A percentile compares a stretch with the other conserved stretches of the same genome.
These are phyloP conservation scores for Ascobolus immersus DNA, from an alignment of 495 filamentous ascomycete species.

Conservation along the genomic window DNA sequence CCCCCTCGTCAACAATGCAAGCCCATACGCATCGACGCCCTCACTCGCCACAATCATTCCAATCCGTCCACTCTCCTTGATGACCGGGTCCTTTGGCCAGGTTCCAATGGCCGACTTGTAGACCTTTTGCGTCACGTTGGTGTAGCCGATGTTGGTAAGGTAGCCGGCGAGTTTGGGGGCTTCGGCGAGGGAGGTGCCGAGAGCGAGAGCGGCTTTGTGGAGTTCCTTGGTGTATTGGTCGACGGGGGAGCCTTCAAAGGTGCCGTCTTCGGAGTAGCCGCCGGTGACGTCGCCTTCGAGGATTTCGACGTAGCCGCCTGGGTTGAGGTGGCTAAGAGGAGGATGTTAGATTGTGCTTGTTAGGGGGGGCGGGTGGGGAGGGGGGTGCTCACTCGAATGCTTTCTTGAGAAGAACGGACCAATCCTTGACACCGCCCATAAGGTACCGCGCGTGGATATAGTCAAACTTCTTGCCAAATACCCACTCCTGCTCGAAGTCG, in stretches of 20 bases:
- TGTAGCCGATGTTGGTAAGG: no score
- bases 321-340: constrained; percentile 17
- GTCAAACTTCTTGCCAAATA: constrained; percentile 30
- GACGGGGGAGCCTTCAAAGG: no score
- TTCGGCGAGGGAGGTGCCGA: no score
- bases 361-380: not conserved
- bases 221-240: no score
- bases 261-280: no score
- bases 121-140: no score
- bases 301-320: constrained; percentile 28
- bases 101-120: constrained; percentile 33
- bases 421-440: constrained; percentile 29
- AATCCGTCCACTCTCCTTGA: constrained; percentile 26
- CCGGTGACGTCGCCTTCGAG: no score
- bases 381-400: constrained; percentile 3
- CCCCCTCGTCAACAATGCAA: no score
- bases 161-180: no score
- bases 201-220: no score
- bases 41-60: no score
- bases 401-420: constrained; percentile 18
- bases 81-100: constrained; percentile 30
- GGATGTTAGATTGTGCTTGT: not conserved
- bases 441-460: constrained; percentile 35
- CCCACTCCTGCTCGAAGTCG: constrained; percentile 28
- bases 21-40: no score